A percentile compares a stretch with the other conserved stretches of the same genome.
phyloP scores from a whole-genome alignment of 805 yeast species.

The Ogataea pini region DNA sequence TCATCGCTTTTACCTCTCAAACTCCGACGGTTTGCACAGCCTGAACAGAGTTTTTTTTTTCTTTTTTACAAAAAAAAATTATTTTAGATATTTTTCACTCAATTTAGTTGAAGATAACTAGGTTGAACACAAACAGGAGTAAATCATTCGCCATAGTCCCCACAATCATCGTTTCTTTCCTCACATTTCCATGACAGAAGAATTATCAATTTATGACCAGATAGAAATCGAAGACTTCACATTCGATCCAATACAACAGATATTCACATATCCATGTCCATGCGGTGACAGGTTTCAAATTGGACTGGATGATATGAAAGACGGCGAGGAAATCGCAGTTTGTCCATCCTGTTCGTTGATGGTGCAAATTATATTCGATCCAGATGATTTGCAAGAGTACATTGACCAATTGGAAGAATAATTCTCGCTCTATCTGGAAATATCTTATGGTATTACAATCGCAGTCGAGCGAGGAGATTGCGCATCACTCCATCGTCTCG shows the following conservation, averaged over 20 bases:
- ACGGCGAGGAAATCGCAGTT: slow-evolving; percentile 92
- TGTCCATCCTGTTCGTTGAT: slow-evolving; percentile 95
- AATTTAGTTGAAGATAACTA: neutral
- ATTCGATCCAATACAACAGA: slow-evolving; percentile 76
- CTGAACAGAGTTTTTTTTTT: neutral
- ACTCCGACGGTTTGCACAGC: too few species aligned
- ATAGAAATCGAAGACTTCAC: slow-evolving; percentile 97
- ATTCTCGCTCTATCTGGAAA: neutral
- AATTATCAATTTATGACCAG: slow-evolving; percentile 73
- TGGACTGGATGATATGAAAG: slow-evolving; percentile 76
- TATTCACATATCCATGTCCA: slow-evolving; percentile 95
- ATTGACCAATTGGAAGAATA: slow-evolving; percentile 29
- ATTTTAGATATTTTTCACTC: neutral
- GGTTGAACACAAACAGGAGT: too few species aligned
- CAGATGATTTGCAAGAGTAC: slow-evolving; percentile 52
- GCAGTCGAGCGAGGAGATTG: neutral
- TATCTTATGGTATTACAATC: neutral
- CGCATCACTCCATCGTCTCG: neutral
- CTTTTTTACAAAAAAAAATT: neutral
- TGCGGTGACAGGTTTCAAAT: slow-evolving; percentile 96
- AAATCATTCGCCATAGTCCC: too few species aligned
- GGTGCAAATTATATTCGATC: slow-evolving; percentile 89
- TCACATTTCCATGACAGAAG: slow-evolving; percentile 53
- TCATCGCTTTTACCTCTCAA: too few species aligned
- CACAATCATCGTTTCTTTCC: too few species aligned